A percentile compares a stretch with the other conserved stretches of the same genome.
phyloP scores from a whole-genome alignment of 2,329 filamentous ascomycete genomes.

The Fusarium sp. region DNA sequence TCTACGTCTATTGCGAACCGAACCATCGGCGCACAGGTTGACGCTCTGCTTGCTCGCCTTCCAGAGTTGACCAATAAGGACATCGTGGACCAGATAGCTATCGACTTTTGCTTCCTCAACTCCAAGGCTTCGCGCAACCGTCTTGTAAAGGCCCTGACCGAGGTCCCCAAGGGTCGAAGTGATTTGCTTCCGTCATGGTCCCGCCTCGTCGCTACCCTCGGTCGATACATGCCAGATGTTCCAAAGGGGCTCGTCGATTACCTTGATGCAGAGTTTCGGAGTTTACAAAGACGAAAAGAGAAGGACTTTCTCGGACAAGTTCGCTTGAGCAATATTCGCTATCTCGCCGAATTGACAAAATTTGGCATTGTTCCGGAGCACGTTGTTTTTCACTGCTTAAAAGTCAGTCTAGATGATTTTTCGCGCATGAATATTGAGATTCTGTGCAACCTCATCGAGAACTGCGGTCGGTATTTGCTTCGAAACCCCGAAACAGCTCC shows the following conservation, averaged over 20 bases:
- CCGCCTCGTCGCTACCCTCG: slow-evolving; percentile 90
- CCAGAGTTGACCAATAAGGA: slow-evolving; percentile 94
- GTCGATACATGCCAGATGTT: slow-evolving; percentile 94
- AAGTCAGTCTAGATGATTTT: slow-evolving; percentile 96
- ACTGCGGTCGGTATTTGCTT: slow-evolving; percentile 92
- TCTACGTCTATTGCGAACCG: slow-evolving; percentile 97
- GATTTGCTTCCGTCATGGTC: slow-evolving; percentile 92
- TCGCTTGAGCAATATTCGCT: slow-evolving; percentile 93
- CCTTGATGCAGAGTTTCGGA: slow-evolving; percentile 95
- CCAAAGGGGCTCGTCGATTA: slow-evolving; percentile 90
- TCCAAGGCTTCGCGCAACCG: slow-evolving; percentile 97
- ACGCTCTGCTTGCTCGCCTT: slow-evolving; percentile 85
- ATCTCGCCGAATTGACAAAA: slow-evolving; percentile 95
- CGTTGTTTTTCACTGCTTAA: slow-evolving; percentile 98
- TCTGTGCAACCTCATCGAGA: slow-evolving; percentile 93
- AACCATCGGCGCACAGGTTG: slow-evolving; percentile 95
- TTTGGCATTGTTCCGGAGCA: slow-evolving; percentile 98
- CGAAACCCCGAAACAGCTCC: slow-evolving; percentile 93
- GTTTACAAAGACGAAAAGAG: slow-evolving; percentile 93
- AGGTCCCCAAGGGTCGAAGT: slow-evolving; percentile 91
- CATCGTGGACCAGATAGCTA: slow-evolving; percentile 86
- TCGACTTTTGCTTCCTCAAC: slow-evolving; percentile 98
- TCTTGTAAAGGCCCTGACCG: slow-evolving; percentile 89
- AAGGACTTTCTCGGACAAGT: slow-evolving; percentile 98
- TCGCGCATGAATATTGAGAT: slow-evolving; percentile 99